phyloP scores from a whole-genome alignment of 2,329 filamentous ascomycete genomes.

The Penicillium corylophilum region DNA sequence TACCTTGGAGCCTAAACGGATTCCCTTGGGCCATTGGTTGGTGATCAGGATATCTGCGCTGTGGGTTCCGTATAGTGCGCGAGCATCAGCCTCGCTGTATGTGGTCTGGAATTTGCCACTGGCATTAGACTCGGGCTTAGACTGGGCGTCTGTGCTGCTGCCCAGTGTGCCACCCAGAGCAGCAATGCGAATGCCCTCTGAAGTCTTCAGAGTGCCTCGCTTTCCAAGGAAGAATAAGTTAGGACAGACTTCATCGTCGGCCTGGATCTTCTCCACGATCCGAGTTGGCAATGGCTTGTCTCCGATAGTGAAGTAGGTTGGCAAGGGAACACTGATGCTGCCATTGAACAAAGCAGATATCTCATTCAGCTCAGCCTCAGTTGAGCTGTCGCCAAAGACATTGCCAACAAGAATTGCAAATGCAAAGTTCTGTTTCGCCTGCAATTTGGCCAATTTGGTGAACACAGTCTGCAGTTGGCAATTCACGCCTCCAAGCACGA shows the following conservation, averaged over 20 bases:
- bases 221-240: conserved; percentile 91
- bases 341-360: conserved; percentile 68
- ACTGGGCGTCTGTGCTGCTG: conserved; percentile 8
- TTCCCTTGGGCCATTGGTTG: conserved; percentile 74
- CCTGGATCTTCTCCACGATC: conserved; percentile 71
- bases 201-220: conserved; percentile 81
- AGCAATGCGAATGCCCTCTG: conserved; percentile 85
- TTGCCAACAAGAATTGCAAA: conserved; percentile 84
- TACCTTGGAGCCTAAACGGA: conserved; percentile 68
- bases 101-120: conserved; percentile 71
- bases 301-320: conserved; percentile 89
- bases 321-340: conserved; percentile 70
- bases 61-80: conserved; percentile 71
- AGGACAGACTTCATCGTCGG: conserved; percentile 73
- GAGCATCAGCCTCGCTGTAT: conserved; percentile 75
- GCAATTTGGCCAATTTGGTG: conserved; percentile 74
- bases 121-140: conserved; percentile 40
- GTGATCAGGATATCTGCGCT: conserved; percentile 85
- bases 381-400: conserved; percentile 63
- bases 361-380: conserved; percentile 55
- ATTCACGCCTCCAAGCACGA: conserved; percentile 80
- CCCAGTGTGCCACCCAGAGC: conserved; percentile 70
- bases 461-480: conserved; percentile 76
- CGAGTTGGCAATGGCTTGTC: conserved; percentile 66
- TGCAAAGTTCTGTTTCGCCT: conserved; percentile 83